Evolutionary conservation across 2,329 filamentous ascomycete genomes (phyloP), one percentile per base, ranked within the genome.

Genomic region (Daldinia sp.): DNA sequence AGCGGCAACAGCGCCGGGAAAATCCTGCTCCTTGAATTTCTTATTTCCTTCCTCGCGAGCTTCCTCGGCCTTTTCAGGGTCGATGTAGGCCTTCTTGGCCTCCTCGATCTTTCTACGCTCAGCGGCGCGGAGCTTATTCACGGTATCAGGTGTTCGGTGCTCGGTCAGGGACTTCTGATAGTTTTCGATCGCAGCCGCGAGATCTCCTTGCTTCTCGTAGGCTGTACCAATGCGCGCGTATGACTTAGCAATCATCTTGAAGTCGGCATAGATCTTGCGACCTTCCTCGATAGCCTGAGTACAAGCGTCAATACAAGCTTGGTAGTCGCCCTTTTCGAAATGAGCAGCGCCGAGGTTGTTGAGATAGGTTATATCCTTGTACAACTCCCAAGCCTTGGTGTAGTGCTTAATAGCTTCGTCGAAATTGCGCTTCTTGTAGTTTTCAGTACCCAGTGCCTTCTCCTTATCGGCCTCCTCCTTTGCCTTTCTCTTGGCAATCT

Each of bases 191-290:
- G 97, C 96, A 67, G 90, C 88, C 61, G 87, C 80, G 10, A 96
- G 84, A 75, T 98, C 92, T 73, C 92, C 93, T 79, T 91, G 83
- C 84, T 94, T 97, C 86, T 99, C 96, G 79, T 98, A 94, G 0
- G 95, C 90, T n/a, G 90, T 88, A 72, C 96, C 96, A 74, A 99
- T 97, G 74, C 96, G 93, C 42, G 94, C 94, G 77, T 96, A 98
- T n/a, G 95, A 93, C 89, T 98, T 98, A 78, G 97, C 94, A 73
- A 99, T 95, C 78, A 94, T 87, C 89, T 99, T 99, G 87, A 98
- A 99, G 83, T 99, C 96, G 71, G 96, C 94, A 63, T 94, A 92
- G 74, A 97, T 90, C 75, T 92, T 88, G 66, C 96, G 93, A 63
- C 96, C 96, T 80, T 98, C 92, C 74, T 97, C 92, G 60, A 97